Evolutionary conservation across 805 yeast species (phyloP).

Genomic region (Candida golubevii): DNA sequence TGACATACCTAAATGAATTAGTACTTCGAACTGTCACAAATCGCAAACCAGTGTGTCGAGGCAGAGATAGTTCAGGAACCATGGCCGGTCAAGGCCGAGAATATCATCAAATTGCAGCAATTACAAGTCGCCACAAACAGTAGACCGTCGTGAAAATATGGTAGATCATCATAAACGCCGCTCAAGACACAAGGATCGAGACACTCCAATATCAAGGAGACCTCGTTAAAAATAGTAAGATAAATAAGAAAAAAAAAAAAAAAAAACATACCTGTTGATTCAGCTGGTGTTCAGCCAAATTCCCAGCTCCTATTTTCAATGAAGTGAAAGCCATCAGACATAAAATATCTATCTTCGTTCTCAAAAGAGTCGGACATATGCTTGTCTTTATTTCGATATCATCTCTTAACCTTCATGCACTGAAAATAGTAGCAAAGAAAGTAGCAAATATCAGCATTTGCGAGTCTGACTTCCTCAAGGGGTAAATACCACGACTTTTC

Average conservation of each 20-base stretch:
- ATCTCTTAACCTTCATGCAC: conserved; percentile 43
- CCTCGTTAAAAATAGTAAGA: not conserved
- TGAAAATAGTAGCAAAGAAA: conserved; percentile 17
- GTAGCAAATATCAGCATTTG: not conserved
- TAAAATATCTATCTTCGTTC: conserved; percentile 57
- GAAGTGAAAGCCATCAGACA: conserved; percentile 35
- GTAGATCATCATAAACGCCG: conserved; percentile 43
- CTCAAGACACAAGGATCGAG: not conserved
- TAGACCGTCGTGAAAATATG: conserved; percentile 52
- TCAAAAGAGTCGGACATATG: conserved; percentile 85
- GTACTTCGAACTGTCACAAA: not conserved
- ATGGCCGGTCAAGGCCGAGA: conserved; percentile 51
- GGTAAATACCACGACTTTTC: too few species aligned
- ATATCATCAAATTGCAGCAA: conserved; percentile 42
- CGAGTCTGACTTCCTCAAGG: too few species aligned
- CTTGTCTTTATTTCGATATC: conserved; percentile 87
- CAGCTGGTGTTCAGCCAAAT: conserved; percentile 12
- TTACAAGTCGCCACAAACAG: conserved; percentile 45
- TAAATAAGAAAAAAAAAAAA: not conserved
- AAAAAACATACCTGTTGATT: conserved; percentile 14
- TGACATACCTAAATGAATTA: conserved; percentile 8
- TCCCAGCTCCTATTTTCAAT: conserved; percentile 22
- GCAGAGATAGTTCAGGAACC: conserved; percentile 36
- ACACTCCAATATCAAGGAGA: not conserved
- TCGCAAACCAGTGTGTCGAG: not conserved